Evolutionary conservation across 2,329 filamentous ascomycete genomes (phyloP).

Genomic region (Fusarium abutilonis): DNA sequence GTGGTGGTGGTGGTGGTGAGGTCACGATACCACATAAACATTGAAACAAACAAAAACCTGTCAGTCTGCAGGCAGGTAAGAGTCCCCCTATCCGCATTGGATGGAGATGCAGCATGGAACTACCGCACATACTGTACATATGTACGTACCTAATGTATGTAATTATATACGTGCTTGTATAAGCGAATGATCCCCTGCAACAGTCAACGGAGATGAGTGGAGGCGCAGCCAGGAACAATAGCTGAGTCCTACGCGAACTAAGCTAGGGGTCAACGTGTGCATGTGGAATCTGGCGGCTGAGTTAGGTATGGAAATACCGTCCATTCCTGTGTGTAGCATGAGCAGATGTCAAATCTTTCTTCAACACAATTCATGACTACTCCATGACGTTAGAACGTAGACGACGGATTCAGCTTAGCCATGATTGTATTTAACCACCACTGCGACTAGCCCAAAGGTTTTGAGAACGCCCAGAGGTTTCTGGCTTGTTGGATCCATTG

Average conservation of each 20-base stretch:
- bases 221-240: conserved; percentile 19
- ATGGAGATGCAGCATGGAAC: too few relatives aligned
- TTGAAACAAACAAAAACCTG: neutral
- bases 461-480: neutral
- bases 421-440: conserved; percentile 25
- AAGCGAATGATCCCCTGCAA: conserved; percentile 19
- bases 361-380: neutral
- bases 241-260: conserved; percentile 6
- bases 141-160: neutral
- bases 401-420: conserved; percentile 39
- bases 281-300: conserved; percentile 2
- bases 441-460: conserved; percentile 14
- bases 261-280: conserved; percentile 12
- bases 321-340: neutral
- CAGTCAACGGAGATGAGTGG: conserved; percentile 37
- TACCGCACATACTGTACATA: neutral
- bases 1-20: too few relatives aligned
- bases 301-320: neutral
- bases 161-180: neutral
- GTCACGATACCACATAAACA: neutral
- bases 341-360: conserved; percentile 12
- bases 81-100: conserved; percentile 1
- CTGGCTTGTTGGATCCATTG: neutral
- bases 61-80: neutral
- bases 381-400: neutral